Evolutionary conservation across 2,329 filamentous ascomycete species (phyloP).

Genomic region (Trichophyton rubrum): DNA sequence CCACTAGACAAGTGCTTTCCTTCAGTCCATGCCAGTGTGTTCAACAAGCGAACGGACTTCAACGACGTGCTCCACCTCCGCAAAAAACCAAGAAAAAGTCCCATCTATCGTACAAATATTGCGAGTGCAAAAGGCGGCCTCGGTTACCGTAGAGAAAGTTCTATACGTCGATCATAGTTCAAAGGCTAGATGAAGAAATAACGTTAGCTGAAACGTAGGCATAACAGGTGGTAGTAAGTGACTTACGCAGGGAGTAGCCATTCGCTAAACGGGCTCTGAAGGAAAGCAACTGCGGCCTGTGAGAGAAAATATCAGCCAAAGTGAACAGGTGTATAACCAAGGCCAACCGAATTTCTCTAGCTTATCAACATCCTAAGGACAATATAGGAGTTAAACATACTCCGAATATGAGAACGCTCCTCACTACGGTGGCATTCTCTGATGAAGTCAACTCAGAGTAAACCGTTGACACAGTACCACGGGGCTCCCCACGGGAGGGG

Average conservation of each 20-base stretch:
- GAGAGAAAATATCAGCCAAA: background rate
- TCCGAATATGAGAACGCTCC: conserved; percentile 55
- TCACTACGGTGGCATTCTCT: conserved; percentile 57
- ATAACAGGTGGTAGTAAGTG: background rate
- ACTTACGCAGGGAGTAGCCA: conserved; percentile 51
- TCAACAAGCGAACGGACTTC: background rate
- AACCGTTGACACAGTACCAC: conserved; percentile 45
- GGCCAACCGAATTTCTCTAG: conserved; percentile 6
- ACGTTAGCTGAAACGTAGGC: background rate
- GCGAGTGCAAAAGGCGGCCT: background rate
- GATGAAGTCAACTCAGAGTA: conserved; percentile 53
- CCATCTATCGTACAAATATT: conserved; percentile 2
- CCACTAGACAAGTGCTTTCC: background rate
- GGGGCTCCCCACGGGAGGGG: conserved; percentile 31
- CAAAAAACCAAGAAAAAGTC: background rate
- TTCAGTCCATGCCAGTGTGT: background rate
- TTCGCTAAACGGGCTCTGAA: conserved; percentile 56
- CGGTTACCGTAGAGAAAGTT: background rate
- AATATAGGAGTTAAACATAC: conserved; percentile 35
- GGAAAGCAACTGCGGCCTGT: conserved; percentile 53
- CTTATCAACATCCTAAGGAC: background rate
- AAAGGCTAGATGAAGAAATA: background rate
- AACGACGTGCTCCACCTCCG: background rate
- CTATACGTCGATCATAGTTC: background rate
- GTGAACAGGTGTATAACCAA: background rate